A percentile compares a stretch with the other conserved stretches of the same genome.
phyloP scores from a whole-genome alignment of 129 eudicot species.

The sunflower (Helianthus annuus) region DNA sequence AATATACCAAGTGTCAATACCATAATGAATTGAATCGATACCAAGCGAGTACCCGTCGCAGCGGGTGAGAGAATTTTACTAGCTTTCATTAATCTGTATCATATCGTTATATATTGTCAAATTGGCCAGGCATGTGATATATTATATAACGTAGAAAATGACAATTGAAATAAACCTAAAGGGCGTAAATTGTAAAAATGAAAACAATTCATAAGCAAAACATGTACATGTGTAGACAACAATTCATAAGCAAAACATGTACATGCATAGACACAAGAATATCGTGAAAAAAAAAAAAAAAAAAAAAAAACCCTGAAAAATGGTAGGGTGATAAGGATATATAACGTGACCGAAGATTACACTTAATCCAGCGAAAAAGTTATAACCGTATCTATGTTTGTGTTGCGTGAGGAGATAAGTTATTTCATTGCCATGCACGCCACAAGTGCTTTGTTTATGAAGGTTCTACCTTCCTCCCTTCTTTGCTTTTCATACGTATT shows the following conservation, averaged over 20 bases:
- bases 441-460: not conserved
- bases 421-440: too few species aligned
- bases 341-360: conserved; percentile 3
- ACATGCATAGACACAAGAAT: not conserved
- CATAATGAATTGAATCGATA: too few species aligned
- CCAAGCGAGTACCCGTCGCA: too few species aligned
- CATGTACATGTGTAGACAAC: too few species aligned
- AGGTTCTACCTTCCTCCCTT: too few species aligned
- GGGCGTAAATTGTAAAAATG: not conserved
- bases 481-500: too few species aligned
- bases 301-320: too few species aligned
- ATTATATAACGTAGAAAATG: not conserved
- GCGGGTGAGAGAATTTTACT: too few species aligned
- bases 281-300: not conserved
- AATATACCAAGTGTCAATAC: too few species aligned
- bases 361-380: conserved; percentile 10
- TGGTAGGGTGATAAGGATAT: not conserved
- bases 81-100: not conserved
- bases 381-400: not conserved
- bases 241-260: conserved; percentile 11
- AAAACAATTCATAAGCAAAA: not conserved
- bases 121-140: not conserved
- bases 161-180: not conserved
- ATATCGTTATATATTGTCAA: not conserved
- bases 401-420: too few species aligned